phyloP scores from a whole-genome alignment of 2,329 filamentous ascomycete species.

The Neopestalotiopsis sp. region DNA sequence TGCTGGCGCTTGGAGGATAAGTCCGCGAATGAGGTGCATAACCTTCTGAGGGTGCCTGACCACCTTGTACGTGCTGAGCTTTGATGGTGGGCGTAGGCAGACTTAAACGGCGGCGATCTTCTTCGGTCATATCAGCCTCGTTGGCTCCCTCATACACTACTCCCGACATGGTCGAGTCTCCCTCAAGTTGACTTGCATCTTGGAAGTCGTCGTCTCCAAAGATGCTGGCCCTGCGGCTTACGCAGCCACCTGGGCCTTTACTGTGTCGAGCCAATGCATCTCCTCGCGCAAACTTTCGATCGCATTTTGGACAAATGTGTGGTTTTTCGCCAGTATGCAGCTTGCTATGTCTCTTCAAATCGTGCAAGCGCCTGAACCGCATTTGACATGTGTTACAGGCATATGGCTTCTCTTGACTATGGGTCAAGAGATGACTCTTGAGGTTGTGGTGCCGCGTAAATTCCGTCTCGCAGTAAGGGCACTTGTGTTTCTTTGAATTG shows the following conservation, averaged over 20 bases:
- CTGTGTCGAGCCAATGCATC: slow-evolving; percentile 94
- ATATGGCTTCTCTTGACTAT: slow-evolving; percentile 98
- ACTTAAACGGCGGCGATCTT: slow-evolving; percentile 68
- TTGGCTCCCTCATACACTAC: slow-evolving; percentile 61
- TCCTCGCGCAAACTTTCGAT: slow-evolving; percentile 91
- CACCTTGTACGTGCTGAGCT: slow-evolving; percentile 68
- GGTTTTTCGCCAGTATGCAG: slow-evolving; percentile 95
- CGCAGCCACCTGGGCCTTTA: slow-evolving; percentile 94
- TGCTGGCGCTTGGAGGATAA: slow-evolving; percentile 69
- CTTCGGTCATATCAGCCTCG: slow-evolving; percentile 65
- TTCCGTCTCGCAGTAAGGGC: slow-evolving; percentile 93
- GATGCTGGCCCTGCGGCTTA: slow-evolving; percentile 86
- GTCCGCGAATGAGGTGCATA: slow-evolving; percentile 71
- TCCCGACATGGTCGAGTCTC: slow-evolving; percentile 63
- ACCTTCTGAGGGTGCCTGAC: slow-evolving; percentile 52
- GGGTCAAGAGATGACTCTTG: slow-evolving; percentile 95
- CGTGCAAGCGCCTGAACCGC: slow-evolving; percentile 89
- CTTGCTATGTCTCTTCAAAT: slow-evolving; percentile 95
- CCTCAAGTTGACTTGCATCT: slow-evolving; percentile 51
- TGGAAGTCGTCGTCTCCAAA: slow-evolving; percentile 77
- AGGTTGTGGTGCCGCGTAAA: slow-evolving; percentile 98
- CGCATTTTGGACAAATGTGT: slow-evolving; percentile 93
- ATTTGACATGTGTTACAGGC: slow-evolving; percentile 92
- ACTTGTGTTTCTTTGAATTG: slow-evolving; percentile 88
- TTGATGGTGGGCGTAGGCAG: slow-evolving; percentile 72